Conservation (phyloP, 208 protist genomes). For the Trypanosoma vivax region DNA sequence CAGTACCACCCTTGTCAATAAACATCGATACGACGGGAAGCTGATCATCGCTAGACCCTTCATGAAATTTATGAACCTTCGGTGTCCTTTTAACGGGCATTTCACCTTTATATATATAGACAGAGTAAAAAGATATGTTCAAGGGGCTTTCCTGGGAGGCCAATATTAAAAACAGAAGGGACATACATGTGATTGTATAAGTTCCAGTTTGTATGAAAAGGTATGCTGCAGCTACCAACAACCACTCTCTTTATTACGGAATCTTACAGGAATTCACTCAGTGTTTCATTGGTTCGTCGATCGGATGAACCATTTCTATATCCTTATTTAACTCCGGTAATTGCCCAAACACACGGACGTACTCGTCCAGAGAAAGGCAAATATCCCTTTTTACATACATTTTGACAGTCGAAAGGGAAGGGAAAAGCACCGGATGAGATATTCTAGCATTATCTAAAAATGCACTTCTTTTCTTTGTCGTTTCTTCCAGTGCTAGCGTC, state of each 20-base stretch:
- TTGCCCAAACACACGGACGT: conserved; percentile 43
- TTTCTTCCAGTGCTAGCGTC: conserved; percentile 13
- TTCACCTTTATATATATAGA: conserved; percentile 2
- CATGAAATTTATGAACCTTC: conserved; percentile 22
- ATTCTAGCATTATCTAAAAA: conserved; percentile 72
- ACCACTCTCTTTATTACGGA: background rate
- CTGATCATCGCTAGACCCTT: conserved; percentile 17
- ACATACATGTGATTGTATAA: conserved; percentile 5
- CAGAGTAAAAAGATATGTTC: conserved; percentile 10
- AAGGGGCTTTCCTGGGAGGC: background rate
- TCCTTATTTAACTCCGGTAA: conserved; percentile 50
- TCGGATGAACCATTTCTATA: conserved; percentile 66
- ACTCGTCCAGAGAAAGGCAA: conserved; percentile 66
- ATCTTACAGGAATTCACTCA: conserved; percentile 17
- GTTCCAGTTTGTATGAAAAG: conserved; percentile 9
- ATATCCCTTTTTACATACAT: conserved; percentile 39
- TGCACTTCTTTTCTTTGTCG: conserved; percentile 5
- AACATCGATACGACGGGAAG: conserved; percentile 21
- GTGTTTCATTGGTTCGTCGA: conserved; percentile 68
- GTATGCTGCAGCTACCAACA: background rate
- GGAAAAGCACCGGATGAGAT: conserved; percentile 62
- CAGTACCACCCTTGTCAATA: conserved; percentile 25
- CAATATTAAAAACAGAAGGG: background rate
- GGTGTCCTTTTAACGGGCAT: conserved; percentile 18
- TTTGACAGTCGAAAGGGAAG: conserved; percentile 31